A percentile compares a stretch with the other conserved stretches of the same genome.
Conservation (phyloP, 1,139 yeast species). For the Meyerozyma sp. region DNA sequence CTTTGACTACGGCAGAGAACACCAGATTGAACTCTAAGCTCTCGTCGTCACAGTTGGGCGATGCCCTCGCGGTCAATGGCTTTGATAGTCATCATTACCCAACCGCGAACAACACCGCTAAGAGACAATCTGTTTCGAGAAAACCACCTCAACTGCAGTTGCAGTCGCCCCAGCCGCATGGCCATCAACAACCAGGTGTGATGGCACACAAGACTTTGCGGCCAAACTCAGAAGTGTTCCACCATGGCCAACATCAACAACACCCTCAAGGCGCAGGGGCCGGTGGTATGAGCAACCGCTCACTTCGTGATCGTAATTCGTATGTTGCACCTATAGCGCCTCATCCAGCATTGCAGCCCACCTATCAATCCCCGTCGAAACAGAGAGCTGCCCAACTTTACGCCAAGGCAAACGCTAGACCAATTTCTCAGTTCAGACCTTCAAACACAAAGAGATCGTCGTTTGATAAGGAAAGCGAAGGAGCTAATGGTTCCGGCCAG, state of each 20-base stretch:
- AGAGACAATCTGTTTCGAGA: conserved; percentile 4
- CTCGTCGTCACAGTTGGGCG: conserved; percentile 33
- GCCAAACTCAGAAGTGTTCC: conserved; percentile 5
- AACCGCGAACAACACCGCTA: conserved; percentile 3
- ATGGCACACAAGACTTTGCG: conserved; percentile 2
- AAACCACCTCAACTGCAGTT: conserved; percentile 4
- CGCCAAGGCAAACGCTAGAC: conserved; percentile 43
- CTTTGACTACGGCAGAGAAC: conserved; percentile 72
- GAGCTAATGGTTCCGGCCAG: conserved; percentile 4
- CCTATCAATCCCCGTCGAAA: conserved; percentile 39
- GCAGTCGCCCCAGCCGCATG: conserved; percentile 2
- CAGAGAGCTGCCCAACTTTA: conserved; percentile 44
- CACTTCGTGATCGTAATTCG: conserved; percentile 23
- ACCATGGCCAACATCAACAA: not conserved
- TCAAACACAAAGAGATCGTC: conserved; percentile 45
- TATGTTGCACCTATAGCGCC: conserved; percentile 40
- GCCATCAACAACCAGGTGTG: conserved; percentile 1
- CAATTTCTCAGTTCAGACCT: conserved; percentile 35
- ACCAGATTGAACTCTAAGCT: conserved; percentile 65
- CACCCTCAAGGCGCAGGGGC: conserved; percentile 3
- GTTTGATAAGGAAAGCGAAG: conserved; percentile 35
- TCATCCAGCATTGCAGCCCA: conserved; percentile 38
- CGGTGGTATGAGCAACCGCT: conserved; percentile 26
- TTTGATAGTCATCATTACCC: conserved; percentile 3
- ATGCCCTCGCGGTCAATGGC: conserved; percentile 7